Base-by-base conservation (phyloP, 768 basidiomycete genomes). In the Neoboletus magnificus region DNA sequence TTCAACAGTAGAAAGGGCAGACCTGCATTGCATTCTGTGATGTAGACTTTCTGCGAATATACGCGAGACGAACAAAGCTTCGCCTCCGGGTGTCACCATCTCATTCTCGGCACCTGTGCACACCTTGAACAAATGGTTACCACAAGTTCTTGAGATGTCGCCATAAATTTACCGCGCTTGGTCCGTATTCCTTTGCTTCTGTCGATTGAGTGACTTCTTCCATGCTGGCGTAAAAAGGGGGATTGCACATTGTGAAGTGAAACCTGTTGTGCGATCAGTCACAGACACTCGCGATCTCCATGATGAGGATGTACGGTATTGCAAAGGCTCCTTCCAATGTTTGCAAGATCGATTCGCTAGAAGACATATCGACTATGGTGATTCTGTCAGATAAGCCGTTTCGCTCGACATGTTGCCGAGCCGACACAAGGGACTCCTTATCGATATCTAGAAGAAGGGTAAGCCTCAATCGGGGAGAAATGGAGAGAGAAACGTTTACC, bases 201-300 rank as follows among this genome's bases (percentile, higher is more conserved):
- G 84, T 81, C 2, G 84, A 85, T 3, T 70, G 65, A 0, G 64
- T 59, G 9, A 93, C 79, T 55, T 98, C 96, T 30, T 85, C 82
- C 1, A 69, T 65, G 54, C 85, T 89, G n/a, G 76, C 67, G 66
- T 97, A 98, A 71, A 99, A 99, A 0, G 96, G 96, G 0, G 96
- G 96, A 69, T 98, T 99, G 73, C 95, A 98, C 85, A 98, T 92
- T 0, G 86, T 84, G 60, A 96, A 93, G 54, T 88, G 82, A 63
- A 85, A 83, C 4, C 82, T 84, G 50, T 12, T 12, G 11, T 23
- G 20, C 1, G 3, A 40, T 52, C 27, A 52, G 52, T 48, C 44
- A 48, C 15, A 50, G 11, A 9, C 12, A 5, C 5, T 27, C 54
- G 30, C 23, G 12, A 23, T 23, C n/a, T 32, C 20, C 9, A 52